These are phyloP conservation scores for Cicer arietinum DNA, from an alignment of 306 rosid genomes.

Conservation along the genomic window DNA sequence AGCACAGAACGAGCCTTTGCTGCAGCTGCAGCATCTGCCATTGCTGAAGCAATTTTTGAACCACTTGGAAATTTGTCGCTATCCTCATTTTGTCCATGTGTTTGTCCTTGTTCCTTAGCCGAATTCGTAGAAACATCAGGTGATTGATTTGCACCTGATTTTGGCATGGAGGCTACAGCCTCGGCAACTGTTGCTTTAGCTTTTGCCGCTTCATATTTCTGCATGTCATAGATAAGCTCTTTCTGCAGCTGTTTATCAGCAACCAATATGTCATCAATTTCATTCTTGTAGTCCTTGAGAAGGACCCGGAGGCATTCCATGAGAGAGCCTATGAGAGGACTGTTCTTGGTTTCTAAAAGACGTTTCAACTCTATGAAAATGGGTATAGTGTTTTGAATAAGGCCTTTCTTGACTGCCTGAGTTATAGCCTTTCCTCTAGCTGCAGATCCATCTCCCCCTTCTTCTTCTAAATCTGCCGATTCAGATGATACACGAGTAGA, in stretches of 20 bases:
- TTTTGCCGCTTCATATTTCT: slow-evolving; percentile 75
- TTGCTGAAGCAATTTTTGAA: slow-evolving; percentile 72
- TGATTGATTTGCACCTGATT: slow-evolving; percentile 47
- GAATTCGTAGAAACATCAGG: slow-evolving; percentile 47
- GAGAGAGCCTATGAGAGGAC: slow-evolving; percentile 85
- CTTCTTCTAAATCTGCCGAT: slow-evolving; percentile 75
- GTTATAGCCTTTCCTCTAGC: slow-evolving; percentile 80
- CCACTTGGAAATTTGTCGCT: slow-evolving; percentile 42
- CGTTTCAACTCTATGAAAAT: slow-evolving; percentile 92
- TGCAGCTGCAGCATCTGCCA: slow-evolving; percentile 81
- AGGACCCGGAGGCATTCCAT: slow-evolving; percentile 91
- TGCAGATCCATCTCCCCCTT: slow-evolving; percentile 70
- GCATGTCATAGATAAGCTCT: slow-evolving; percentile 85
- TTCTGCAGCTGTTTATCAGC: slow-evolving; percentile 97
- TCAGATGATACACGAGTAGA: slow-evolving; percentile 66
- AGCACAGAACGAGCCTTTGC: slow-evolving; percentile 86
- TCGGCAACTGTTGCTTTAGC: slow-evolving; percentile 70
- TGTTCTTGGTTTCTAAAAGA: slow-evolving; percentile 80
- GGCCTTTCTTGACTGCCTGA: slow-evolving; percentile 79
- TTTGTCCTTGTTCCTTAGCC: slow-evolving; percentile 41
- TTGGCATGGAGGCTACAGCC: slow-evolving; percentile 57
- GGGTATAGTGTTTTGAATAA: slow-evolving; percentile 85
- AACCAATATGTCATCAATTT: slow-evolving; percentile 84
- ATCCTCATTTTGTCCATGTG: slow-evolving; percentile 22
- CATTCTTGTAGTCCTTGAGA: slow-evolving; percentile 91